phyloP scores from a whole-genome alignment of 1,284 basidiomycete genomes.

The Ustilago crameri region DNA sequence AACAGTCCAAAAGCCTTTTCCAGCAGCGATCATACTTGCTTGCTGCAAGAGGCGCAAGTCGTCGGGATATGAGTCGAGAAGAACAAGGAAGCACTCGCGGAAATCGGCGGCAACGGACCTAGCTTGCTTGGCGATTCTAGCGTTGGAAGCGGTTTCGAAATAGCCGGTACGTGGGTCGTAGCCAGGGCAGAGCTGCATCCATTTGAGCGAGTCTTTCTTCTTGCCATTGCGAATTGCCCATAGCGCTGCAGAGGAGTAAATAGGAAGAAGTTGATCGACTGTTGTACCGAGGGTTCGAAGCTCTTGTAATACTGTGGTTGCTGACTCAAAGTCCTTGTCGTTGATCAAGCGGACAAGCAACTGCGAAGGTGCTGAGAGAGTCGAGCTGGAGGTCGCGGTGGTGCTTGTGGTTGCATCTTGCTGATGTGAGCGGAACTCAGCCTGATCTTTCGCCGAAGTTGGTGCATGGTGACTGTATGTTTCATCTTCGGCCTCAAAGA shows the following conservation, averaged over 20 bases:
- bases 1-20: constrained; percentile 29
- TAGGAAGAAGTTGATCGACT: constrained; percentile 15
- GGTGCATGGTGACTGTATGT: constrained; percentile 19
- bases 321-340: constrained; percentile 28
- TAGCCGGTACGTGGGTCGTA: constrained; percentile 7
- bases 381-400: neutral
- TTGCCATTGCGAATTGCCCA: constrained; percentile 27
- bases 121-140: constrained; percentile 1
- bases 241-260: constrained; percentile 37
- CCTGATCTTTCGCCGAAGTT: neutral
- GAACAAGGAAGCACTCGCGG: constrained; percentile 28
- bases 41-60: constrained; percentile 26
- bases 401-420: constrained; percentile 1
- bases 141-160: constrained; percentile 10
- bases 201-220: constrained; percentile 30
- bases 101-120: constrained; percentile 11
- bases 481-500: constrained; percentile 51
- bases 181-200: constrained; percentile 48
- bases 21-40: constrained; percentile 31
- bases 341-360: constrained; percentile 42
- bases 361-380: constrained; percentile 20
- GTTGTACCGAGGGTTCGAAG: constrained; percentile 20
- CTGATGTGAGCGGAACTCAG: neutral
- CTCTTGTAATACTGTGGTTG: constrained; percentile 35
- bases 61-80: constrained; percentile 32